phyloP scores from a whole-genome alignment of 306 rosid genomes.

The Malus orientalis region DNA sequence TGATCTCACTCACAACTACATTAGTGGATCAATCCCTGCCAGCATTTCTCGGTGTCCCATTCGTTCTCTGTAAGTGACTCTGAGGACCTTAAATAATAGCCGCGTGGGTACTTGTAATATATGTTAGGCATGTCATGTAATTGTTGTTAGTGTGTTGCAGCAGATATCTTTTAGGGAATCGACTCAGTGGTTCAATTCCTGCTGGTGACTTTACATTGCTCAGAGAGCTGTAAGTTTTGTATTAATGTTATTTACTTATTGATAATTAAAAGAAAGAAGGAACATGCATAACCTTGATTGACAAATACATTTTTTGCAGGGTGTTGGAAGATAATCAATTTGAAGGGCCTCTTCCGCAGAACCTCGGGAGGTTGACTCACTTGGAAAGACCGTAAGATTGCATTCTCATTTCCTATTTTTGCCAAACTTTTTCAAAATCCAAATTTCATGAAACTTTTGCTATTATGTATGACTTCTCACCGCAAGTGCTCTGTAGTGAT shows the following conservation, averaged over 20 bases:
- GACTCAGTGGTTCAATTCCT: conserved; percentile 55
- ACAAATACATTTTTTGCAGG: conserved; percentile 26
- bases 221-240: conserved; percentile 47
- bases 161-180: conserved; percentile 65
- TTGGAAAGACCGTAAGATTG: conserved; percentile 46
- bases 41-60: conserved; percentile 36
- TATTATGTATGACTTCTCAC: too few relatives aligned
- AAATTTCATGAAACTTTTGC: too few relatives aligned
- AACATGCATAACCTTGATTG: not conserved
- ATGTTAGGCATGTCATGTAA: not conserved
- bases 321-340: conserved; percentile 52
- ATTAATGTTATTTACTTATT: not conserved
- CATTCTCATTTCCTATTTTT: not conserved
- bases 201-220: conserved; percentile 46
- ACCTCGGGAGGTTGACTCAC: conserved; percentile 45
- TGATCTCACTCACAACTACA: conserved; percentile 53
- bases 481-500: too few relatives aligned
- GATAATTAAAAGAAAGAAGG: too few relatives aligned
- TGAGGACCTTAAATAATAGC: not conserved
- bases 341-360: conserved; percentile 50
- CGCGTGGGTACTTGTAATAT: not conserved
- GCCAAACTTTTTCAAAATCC: too few relatives aligned
- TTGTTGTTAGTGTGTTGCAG: conserved; percentile 20
- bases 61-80: conserved; percentile 33
- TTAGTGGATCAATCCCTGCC: conserved; percentile 53